phyloP scores from a whole-genome alignment of 1,139 yeast species.

The Oligophagozyma castellii region DNA sequence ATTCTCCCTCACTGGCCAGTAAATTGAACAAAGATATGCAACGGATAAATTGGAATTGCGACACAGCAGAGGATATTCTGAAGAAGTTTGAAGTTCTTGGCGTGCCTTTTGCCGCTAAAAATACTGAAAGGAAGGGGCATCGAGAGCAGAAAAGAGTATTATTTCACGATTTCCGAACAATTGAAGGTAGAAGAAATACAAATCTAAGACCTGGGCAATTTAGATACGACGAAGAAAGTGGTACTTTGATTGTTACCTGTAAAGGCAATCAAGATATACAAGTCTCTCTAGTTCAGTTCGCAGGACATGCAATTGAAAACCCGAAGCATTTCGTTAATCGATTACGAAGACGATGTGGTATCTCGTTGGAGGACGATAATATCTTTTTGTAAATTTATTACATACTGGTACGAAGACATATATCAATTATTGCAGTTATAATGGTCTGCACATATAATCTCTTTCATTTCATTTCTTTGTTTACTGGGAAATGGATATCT shows the following conservation, averaged over 20 bases:
- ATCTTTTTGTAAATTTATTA: too few relatives aligned
- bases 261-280: slow-evolving; percentile 29
- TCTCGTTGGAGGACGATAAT: too few relatives aligned
- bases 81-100: slow-evolving; percentile 46
- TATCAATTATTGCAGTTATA: too few relatives aligned
- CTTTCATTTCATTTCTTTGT: too few relatives aligned
- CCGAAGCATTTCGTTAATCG: slow-evolving; percentile 31
- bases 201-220: slow-evolving; percentile 32
- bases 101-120: slow-evolving; percentile 38
- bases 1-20: slow-evolving; percentile 37
- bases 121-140: slow-evolving; percentile 21
- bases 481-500: too few relatives aligned
- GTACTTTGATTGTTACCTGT: slow-evolving; percentile 30
- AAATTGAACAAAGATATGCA: slow-evolving; percentile 34
- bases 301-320: slow-evolving; percentile 37
- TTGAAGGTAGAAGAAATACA: not conserved
- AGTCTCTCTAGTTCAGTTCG: slow-evolving; percentile 34
- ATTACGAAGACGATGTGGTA: slow-evolving; percentile 35
- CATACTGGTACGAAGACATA: too few relatives aligned
- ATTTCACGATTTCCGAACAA: slow-evolving; percentile 12
- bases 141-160: slow-evolving; percentile 31
- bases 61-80: slow-evolving; percentile 29
- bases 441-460: too few relatives aligned
- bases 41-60: slow-evolving; percentile 33
- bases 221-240: slow-evolving; percentile 14